A percentile compares a stretch with the other conserved stretches of the same genome.
These are phyloP conservation scores for Loxodes magnus DNA, from an alignment of 73 alveolate species.

Conservation along the genomic window DNA sequence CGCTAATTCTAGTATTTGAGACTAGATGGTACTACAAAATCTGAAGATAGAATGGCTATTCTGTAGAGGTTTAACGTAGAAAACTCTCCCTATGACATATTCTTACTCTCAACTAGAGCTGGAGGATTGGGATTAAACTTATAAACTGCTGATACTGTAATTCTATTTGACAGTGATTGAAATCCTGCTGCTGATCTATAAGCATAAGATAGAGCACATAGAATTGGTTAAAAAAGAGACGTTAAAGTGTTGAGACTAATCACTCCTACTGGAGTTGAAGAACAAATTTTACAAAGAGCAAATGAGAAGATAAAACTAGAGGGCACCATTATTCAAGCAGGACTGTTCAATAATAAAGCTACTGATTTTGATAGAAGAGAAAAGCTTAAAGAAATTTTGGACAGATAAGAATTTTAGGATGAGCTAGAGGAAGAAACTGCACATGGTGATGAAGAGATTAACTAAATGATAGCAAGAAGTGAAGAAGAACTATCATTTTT, in stretches of 20 bases:
- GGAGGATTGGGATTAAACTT: constrained; percentile 92
- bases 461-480: constrained; percentile 80
- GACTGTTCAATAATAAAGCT: constrained; percentile 84
- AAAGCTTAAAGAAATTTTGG: constrained; percentile 77
- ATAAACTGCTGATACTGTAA: constrained; percentile 95
- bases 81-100: constrained; percentile 65
- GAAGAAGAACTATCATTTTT: constrained; percentile 62
- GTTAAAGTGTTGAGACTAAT: constrained; percentile 92
- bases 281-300: constrained; percentile 90
- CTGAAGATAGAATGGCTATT: constrained; percentile 85
- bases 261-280: constrained; percentile 86
- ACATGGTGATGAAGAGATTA: constrained; percentile 82
- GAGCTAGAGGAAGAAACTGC: constrained; percentile 77
- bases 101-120: constrained; percentile 86
- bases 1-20: constrained; percentile 77
- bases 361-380: constrained; percentile 89
- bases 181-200: constrained; percentile 97
- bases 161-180: constrained; percentile 96
- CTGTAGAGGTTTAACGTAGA: constrained; percentile 62
- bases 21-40: constrained; percentile 91
- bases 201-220: constrained; percentile 98
- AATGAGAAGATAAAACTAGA: constrained; percentile 90
- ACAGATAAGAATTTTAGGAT: constrained; percentile 32
- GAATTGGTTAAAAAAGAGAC: constrained; percentile 95
- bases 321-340: constrained; percentile 92